Percentiles rank a stretch among this genome's conserved stretches.
phyloP scores from a whole-genome alignment of 2,329 filamentous ascomycete genomes.

The Colletotrichum navitas region DNA sequence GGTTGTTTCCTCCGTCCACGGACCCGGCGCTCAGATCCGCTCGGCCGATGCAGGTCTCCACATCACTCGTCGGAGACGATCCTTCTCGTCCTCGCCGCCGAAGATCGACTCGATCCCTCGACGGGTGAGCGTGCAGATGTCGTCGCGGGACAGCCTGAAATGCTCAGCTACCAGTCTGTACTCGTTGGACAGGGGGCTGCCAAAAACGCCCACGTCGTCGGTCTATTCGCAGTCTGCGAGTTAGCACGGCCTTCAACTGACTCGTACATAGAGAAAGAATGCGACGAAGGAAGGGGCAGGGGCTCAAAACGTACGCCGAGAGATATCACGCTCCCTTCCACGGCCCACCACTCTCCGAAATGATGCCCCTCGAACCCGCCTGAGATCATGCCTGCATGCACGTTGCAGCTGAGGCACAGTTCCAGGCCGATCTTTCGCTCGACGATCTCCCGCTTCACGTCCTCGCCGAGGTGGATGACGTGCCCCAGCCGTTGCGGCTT shows the following conservation, averaged over 20 bases:
- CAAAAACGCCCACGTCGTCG: conserved; percentile 87
- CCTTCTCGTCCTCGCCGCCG: conserved; percentile 71
- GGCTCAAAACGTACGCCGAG: conserved; percentile 71
- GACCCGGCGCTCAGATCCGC: neutral
- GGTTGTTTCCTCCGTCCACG: neutral
- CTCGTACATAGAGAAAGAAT: neutral
- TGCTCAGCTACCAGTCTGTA: conserved; percentile 79
- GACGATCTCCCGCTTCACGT: conserved; percentile 67
- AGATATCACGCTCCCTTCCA: conserved; percentile 70
- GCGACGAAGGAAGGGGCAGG: neutral
- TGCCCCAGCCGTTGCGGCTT: conserved; percentile 79
- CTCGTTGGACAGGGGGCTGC: conserved; percentile 81
- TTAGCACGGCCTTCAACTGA: neutral
- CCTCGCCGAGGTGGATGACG: conserved; percentile 79
- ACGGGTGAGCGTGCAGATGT: conserved; percentile 68
- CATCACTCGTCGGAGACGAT: conserved; percentile 65
- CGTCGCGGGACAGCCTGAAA: conserved; percentile 67
- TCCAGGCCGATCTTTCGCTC: conserved; percentile 73
- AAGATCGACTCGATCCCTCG: conserved; percentile 77
- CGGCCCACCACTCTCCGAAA: conserved; percentile 78
- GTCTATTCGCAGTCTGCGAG: conserved; percentile 64
- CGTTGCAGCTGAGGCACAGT: conserved; percentile 85
- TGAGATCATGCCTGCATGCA: conserved; percentile 78
- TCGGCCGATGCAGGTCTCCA: conserved; percentile 50
- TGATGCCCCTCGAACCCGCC: conserved; percentile 79